Conservation (phyloP, 2,329 filamentous ascomycete species). For the Ceratocystis ficicola region DNA sequence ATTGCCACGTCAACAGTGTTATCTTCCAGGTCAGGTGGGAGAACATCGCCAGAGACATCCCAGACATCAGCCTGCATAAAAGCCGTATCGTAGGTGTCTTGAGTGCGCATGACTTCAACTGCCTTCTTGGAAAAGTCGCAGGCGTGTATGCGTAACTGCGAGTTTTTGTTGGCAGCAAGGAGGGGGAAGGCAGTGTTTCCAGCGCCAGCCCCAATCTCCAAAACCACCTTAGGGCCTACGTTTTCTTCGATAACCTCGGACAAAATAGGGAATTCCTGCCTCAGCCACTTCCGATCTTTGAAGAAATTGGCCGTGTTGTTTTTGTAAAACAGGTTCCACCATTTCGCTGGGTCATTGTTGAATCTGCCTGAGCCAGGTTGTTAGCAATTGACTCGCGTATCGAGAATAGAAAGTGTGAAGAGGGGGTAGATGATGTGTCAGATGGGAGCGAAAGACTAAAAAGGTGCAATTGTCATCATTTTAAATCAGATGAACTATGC, state of each 20-base stretch:
- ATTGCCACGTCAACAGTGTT: slow-evolving; percentile 83
- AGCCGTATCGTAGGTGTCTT: slow-evolving; percentile 56
- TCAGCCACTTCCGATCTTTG: slow-evolving; percentile 95
- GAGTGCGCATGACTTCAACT: slow-evolving; percentile 77
- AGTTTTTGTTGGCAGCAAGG: slow-evolving; percentile 71
- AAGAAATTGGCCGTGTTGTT: slow-evolving; percentile 97
- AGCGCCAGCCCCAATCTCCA: slow-evolving; percentile 90
- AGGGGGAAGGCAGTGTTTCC: slow-evolving; percentile 96
- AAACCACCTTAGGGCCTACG: slow-evolving; percentile 55
- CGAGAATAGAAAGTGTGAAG: slow-evolving; percentile 17
- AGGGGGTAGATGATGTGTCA: slow-evolving; percentile 35
- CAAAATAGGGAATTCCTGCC: slow-evolving; percentile 90
- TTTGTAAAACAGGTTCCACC: slow-evolving; percentile 98
- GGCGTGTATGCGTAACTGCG: slow-evolving; percentile 70
- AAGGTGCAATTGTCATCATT: slow-evolving; percentile 50
- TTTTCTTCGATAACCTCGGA: slow-evolving; percentile 58
- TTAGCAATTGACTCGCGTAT: slow-evolving; percentile 21
- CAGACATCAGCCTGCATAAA: slow-evolving; percentile 83
- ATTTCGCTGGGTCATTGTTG: slow-evolving; percentile 81
- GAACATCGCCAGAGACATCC: slow-evolving; percentile 63
- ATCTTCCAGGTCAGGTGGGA: slow-evolving; percentile 66
- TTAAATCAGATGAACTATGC: slow-evolving; percentile 61
- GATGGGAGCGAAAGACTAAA: slow-evolving; percentile 64
- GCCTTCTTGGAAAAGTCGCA: slow-evolving; percentile 95
- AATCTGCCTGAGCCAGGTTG: slow-evolving; percentile 50